Evolutionary conservation across 1,139 yeast genomes (phyloP), one percentile per base, ranked within the genome.

Genomic region (Diutina ranongensis): DNA sequence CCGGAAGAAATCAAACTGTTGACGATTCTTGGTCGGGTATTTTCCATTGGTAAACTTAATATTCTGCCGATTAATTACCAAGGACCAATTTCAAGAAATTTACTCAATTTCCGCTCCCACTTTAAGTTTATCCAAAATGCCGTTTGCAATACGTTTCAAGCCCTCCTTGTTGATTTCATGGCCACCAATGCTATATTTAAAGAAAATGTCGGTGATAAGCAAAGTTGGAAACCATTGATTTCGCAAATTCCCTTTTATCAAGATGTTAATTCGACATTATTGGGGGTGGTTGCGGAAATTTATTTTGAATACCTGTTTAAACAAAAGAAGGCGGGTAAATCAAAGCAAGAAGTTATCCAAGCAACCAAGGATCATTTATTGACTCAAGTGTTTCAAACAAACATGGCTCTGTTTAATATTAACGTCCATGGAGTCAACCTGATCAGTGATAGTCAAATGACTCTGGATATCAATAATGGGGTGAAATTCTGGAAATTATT

Each of bases 11-110:
- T 63, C 12, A 59, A 61, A 45, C 65, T 67, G 40, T 67, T 79
- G 7, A 59, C 74, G 12, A 58, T 82, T 45, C 60, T 83, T 27
- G 70, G 86, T 2, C 68, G 88, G 50, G 63, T 82, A 2, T 75
- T 83, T 36, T 68, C 82, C 1, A 65, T 81, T 42, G 71, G 76
- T 49, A 71, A 69, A 50, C 64, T 80, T 40, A 60, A 67, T 40
- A 68, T 73, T 19, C 77, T 79, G 21, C 80, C 83, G 4, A 71
- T 75, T 33, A 78, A 78, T 50, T 71, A 80, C 57, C 76, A 76
- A 48, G 92, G 92, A 0, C 89, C 92, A 4, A 66, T 83, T 40
- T 82, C 85, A 21, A 71, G 83, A 50, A 71, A 73, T 46, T 66
- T 84, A 34, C 64, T 83, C 47, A 70, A 76, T 40, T 84, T 83